These are phyloP conservation scores for Linum usitatissimum DNA, from an alignment of 345 rosid genomes.

Conservation along the genomic window DNA sequence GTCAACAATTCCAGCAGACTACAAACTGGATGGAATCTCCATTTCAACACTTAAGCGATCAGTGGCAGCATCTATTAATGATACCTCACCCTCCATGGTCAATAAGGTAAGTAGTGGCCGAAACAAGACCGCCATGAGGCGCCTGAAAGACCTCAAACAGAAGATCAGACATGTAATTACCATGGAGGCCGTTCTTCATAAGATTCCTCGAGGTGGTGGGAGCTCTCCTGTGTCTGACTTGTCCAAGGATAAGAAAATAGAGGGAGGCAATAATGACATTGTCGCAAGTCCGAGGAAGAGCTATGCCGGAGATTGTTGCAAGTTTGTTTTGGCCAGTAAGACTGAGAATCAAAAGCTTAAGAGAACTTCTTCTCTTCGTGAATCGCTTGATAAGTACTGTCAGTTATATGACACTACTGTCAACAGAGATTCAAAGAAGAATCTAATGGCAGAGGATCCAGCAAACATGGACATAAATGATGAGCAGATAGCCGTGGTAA, in stretches of 20 bases:
- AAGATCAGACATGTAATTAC: constrained; percentile 59
- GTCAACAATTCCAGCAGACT: constrained; percentile 23
- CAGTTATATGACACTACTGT: constrained; percentile 46
- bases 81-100: constrained; percentile 19
- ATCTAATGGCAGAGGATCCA: constrained; percentile 23
- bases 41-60: constrained; percentile 17
- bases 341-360: constrained; percentile 13
- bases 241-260: constrained; percentile 42
- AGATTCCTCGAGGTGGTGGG: constrained; percentile 48
- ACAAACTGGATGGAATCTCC: constrained; percentile 24
- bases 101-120: constrained; percentile 21
- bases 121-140: constrained; percentile 38
- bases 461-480: not conserved
- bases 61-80: constrained; percentile 12
- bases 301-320: constrained; percentile 5
- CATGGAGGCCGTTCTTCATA: constrained; percentile 75
- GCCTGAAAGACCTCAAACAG: constrained; percentile 54
- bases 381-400: constrained; percentile 50
- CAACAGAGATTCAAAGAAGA: constrained; percentile 39
- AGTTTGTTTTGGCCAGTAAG: constrained; percentile 9
- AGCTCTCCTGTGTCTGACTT: constrained; percentile 25
- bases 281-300: constrained; percentile 13
- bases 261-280: constrained; percentile 21
- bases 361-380: constrained; percentile 47
- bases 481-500: no score